These are phyloP conservation scores for Dianthus caryophyllus DNA, from an alignment of 148 eudicot species.

Conservation along the genomic window DNA sequence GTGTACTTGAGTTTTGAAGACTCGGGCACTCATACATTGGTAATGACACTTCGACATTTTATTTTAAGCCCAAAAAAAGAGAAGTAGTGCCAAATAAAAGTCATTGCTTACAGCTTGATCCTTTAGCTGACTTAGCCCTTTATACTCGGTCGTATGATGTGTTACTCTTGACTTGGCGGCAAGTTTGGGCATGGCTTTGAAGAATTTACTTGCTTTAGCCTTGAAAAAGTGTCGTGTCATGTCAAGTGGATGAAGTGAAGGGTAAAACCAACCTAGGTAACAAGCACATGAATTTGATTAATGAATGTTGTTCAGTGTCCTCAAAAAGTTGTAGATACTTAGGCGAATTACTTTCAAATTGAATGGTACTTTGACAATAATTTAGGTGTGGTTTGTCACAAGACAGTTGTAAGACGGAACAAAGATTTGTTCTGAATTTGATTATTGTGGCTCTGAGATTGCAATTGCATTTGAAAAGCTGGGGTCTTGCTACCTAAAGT, in stretches of 20 bases:
- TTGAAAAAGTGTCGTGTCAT: not conserved
- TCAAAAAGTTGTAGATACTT: not conserved
- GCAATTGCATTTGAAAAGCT: not conserved
- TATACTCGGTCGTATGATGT: not conserved
- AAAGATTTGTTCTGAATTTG: not conserved
- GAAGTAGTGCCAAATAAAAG: not conserved
- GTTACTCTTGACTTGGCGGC: too few relatives aligned
- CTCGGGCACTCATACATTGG: too few relatives aligned
- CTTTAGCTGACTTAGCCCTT: not conserved
- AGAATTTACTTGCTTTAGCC: not conserved
- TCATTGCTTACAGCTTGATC: not conserved
- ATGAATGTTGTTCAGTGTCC: not conserved
- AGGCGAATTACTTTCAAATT: too few relatives aligned
- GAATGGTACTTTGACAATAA: too few relatives aligned
- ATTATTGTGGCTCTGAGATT: not conserved
- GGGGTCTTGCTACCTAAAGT: not conserved
- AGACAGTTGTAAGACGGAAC: not conserved
- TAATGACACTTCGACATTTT: too few relatives aligned
- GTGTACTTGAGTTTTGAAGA: too few relatives aligned
- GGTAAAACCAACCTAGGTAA: too few relatives aligned
- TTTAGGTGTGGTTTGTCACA: too few relatives aligned
- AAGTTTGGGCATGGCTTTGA: not conserved
- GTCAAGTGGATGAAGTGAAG: too few relatives aligned
- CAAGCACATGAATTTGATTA: too few relatives aligned
- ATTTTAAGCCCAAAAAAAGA: too few relatives aligned